Evolutionary conservation across 805 yeast species (phyloP), one percentile per base, ranked within the genome.

Genomic region (Candida arabinofermentans): DNA sequence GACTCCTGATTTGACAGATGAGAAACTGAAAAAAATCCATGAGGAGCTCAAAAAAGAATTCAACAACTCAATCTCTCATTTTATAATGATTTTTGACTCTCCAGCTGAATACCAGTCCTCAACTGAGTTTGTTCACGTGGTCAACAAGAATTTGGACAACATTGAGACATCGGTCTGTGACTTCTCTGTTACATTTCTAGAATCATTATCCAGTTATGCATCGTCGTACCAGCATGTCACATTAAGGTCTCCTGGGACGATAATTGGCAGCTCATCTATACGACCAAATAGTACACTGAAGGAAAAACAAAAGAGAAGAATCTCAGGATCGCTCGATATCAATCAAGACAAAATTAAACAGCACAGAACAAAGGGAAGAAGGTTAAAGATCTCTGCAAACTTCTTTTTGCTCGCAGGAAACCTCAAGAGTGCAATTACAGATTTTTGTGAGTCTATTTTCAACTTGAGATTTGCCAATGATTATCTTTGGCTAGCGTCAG

Each of bases 401-500:
- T 77, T 91, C 50, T 81, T 78, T 54, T 66, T 93, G 12, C 62
- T 93, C 36, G 83, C 96, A 1, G 99, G 99, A 1, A 77, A 85
- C 40, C 71, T 83, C 34, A 58, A 70, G 13, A 86, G 81, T 43
- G 95, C 97, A 0, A 58, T 90, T 40, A 68, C 71, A 19, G 79
- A 80, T 44, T 82, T 89, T 51, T 75, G 81, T n/a, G 96, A 89
- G 31, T 81, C 96, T 0, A 71, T 83, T 1, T 54, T 67, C 2
- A 64, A 74, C 19, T 63, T 88, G 40, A 79, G 77, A 45, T 69
- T 75, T 10, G 69, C 81, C 2, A 79, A 79, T 38, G 99, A 93
- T 58, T 75, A 76, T 53, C 65, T 93, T 8, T 93, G 98, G 98
- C 70, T 87, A 12, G 98, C 83, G 0, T 82, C 91, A 23, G 79